Base-by-base conservation (phyloP, 2,329 filamentous ascomycete species). In the Pseudohalonectria lignicola region DNA sequence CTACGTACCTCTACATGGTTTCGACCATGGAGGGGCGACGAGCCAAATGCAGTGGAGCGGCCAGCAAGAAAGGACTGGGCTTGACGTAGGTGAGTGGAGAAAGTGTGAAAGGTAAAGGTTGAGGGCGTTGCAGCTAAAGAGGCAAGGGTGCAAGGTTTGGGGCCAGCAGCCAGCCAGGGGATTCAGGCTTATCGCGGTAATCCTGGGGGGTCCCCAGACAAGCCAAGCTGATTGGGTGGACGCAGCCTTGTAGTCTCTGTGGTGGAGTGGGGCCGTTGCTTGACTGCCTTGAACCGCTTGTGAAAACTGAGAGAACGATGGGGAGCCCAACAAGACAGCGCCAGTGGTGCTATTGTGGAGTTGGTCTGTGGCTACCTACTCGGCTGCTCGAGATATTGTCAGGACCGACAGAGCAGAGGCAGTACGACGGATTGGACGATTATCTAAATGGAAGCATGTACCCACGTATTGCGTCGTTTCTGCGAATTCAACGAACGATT, bases 21-120 rank as follows among this genome's bases (percentile, higher is more conserved):
- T n/a, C n/a, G n/a, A 35, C 15, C 17, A 34, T 35, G 33, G 33
- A 35, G 33, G 33, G 20, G 33, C 20, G 33, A 23, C 21, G 19
- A 25, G 19, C 19, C 33, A 23, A 25, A 35, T 19, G 9, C 21
- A 35, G 20, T 19, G 21, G 17, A 12, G 31, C 17, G 31, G 16
- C 31, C 31, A 33, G 15, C 31, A 19, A 33, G 15, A 17, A 17
- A 18, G n/a, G n/a, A n/a, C n/a, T n/a, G n/a, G n/a, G n/a, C 31
- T 33, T 33, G 31, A 33, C 31, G 31, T 33, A 33, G 15, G 17
- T 20, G 18, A 13, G 31, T 13, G 31, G 31, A 18, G 16, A 12
- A 18, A n/a, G n/a, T n/a, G n/a, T n/a, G n/a, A n/a, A n/a, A n/a
- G n/a, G n/a, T n/a, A n/a, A n/a, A n/a, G n/a, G n/a, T n/a, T 8